A percentile compares a stretch with the other conserved stretches of the same genome.
Conservation (phyloP, 345 rosid genomes). For the Gossypium australe region DNA sequence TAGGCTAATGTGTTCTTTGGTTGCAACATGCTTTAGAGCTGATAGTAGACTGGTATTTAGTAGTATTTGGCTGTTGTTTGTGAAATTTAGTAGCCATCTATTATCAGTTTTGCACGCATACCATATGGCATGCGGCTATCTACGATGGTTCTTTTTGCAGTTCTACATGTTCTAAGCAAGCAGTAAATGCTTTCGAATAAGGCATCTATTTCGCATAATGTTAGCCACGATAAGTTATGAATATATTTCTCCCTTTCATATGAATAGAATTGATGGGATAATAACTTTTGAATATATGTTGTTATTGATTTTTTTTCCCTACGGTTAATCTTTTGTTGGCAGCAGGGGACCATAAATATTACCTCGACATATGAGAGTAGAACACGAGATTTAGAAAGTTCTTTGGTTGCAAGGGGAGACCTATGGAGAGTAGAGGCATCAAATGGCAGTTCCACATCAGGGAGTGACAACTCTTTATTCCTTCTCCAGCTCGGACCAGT, state of each 20-base stretch:
- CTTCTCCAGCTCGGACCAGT: constrained; percentile 95
- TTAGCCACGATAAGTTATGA: not conserved
- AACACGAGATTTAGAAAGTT: constrained; percentile 62
- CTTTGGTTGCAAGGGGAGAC: constrained; percentile 88
- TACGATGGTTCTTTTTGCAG: not conserved
- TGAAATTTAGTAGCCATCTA: not conserved
- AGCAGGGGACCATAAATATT: constrained; percentile 70
- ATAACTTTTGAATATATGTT: not conserved
- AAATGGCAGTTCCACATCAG: constrained; percentile 51
- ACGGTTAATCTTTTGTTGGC: constrained; percentile 10
- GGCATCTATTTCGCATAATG: not conserved
- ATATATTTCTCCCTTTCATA: not conserved
- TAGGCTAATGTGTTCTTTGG: not conserved
- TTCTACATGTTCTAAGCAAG: not conserved
- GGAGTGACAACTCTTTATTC: constrained; percentile 71
- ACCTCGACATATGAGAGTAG: constrained; percentile 76
- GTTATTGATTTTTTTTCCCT: not conserved
- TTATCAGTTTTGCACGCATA: not conserved
- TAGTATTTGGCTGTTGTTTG: not conserved
- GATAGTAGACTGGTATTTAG: not conserved
- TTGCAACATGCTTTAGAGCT: not conserved
- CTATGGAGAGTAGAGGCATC: constrained; percentile 94
- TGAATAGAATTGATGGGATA: not conserved
- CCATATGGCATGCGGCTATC: not conserved
- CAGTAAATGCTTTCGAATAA: not conserved